Evolutionary conservation across 2,329 filamentous ascomycete species (phyloP), one percentile per base, ranked within the genome.

Genomic region (Ophidiomyces ophidiicola): DNA sequence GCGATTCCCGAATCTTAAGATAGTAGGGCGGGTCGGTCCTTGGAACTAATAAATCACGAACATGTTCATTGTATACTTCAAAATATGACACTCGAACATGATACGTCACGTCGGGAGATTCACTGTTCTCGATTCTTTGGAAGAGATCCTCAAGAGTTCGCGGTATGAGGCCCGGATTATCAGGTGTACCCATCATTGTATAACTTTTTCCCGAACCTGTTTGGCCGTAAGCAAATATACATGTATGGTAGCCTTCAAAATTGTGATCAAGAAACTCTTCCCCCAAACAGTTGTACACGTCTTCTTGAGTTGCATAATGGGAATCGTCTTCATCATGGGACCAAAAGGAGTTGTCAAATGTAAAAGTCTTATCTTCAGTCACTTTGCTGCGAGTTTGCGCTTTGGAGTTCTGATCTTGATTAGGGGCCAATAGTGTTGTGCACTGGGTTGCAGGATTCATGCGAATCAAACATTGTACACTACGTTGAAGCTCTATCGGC

Each of bases 201-300:
- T 96, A 98, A 58, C 84, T 93, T 68, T 98, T 98, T 36, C 90
- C 90, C 0, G 87, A 93, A 17, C 90, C 90, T 0, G 90, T 98
- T 67, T 98, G 90, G 7, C 90, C 90, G 55, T 98, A 96, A 44
- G 90, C 90, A 57, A 98, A 96, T 50, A 98, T 98, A 61, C 90
- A 98, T 0, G 90, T 98, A 63, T 98, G 88, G 66, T 98, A 98
- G 47, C 90, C 90, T 57, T 94, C 87, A 53, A 98, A 98, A 65
- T 98, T 98, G 71, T 98, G 90, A 61, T 98, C 90, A 46, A 98
- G 72, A 50, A 98, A 96, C 56, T 96, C 90, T 59, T 94, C 86
- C 40, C 90, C 90, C 17, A 98, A 72, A 43, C 81, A 82, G 54
- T 90, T 84, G 69, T 98, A 96, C 41, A 98, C 81, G 53, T 94